phyloP scores from a whole-genome alignment of 2,329 filamentous ascomycete species.

The Fusarium proliferatum region DNA sequence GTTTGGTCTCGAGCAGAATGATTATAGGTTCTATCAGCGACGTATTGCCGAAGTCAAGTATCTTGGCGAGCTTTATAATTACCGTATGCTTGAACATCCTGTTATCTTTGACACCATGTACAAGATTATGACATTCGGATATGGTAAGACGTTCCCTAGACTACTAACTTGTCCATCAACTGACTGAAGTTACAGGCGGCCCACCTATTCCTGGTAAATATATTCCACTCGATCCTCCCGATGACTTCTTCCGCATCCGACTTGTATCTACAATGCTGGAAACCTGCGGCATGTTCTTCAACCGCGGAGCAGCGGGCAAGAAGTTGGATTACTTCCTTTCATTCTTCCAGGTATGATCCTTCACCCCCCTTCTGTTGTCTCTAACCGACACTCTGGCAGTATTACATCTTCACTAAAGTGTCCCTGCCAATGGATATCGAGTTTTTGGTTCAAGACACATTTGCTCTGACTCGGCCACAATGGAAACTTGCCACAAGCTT shows the following conservation, averaged over 20 bases:
- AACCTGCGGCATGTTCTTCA: slow-evolving; percentile 96
- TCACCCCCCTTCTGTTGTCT: neutral
- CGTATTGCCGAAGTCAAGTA: slow-evolving; percentile 97
- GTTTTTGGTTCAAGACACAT: slow-evolving; percentile 94
- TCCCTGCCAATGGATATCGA: slow-evolving; percentile 96
- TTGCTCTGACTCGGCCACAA: slow-evolving; percentile 83
- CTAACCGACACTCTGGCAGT: slow-evolving; percentile 60
- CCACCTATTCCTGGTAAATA: slow-evolving; percentile 81
- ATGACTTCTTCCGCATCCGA: slow-evolving; percentile 96
- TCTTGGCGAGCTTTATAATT: slow-evolving; percentile 95
- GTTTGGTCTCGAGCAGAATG: slow-evolving; percentile 91
- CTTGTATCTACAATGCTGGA: slow-evolving; percentile 90
- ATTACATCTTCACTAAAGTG: slow-evolving; percentile 93
- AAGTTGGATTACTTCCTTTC: slow-evolving; percentile 98
- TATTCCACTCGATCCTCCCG: slow-evolving; percentile 84
- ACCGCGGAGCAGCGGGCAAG: slow-evolving; percentile 91
- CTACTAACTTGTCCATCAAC: neutral
- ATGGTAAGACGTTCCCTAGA: slow-evolving; percentile 62
- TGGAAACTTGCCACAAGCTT: slow-evolving; percentile 88
- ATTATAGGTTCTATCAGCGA: slow-evolving; percentile 97
- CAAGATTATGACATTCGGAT: slow-evolving; percentile 92
- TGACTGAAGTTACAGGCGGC: slow-evolving; percentile 64
- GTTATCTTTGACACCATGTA: slow-evolving; percentile 97
- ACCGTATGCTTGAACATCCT: slow-evolving; percentile 94
- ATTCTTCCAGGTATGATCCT: slow-evolving; percentile 80